phyloP scores from a whole-genome alignment of 1,284 basidiomycete genomes.

The Chalciporus sp. region DNA sequence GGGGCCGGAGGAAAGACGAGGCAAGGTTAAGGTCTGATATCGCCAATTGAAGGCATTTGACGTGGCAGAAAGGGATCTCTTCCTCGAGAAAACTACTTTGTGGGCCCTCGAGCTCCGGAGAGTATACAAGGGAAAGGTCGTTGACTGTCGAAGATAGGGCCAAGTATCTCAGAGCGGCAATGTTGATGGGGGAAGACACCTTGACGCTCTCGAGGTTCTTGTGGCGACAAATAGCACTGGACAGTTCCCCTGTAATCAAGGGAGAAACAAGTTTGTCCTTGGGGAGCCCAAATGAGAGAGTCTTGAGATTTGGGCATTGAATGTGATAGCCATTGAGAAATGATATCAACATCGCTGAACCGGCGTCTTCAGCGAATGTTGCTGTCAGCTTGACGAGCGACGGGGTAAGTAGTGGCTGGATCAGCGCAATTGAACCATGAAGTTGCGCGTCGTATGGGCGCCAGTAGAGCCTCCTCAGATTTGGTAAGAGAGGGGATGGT shows the following conservation, averaged over 20 bases:
- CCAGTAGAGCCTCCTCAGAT: slow-evolving; percentile 14
- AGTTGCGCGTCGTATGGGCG: too few species aligned
- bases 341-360: slow-evolving; percentile 7
- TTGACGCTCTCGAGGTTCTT: not conserved
- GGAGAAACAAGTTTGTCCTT: too few species aligned
- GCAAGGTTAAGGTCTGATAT: slow-evolving; percentile 15
- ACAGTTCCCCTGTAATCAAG: slow-evolving; percentile 4
- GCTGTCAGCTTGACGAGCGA: slow-evolving; percentile 10
- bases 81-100: not conserved
- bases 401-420: slow-evolving; percentile 19
- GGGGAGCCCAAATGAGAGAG: slow-evolving; percentile 9
- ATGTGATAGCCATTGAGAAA: slow-evolving; percentile 12
- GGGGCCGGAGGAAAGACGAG: slow-evolving; percentile 10
- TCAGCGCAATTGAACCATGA: not conserved
- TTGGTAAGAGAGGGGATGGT: slow-evolving; percentile 12
- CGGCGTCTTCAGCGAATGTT: slow-evolving; percentile 12
- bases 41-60: slow-evolving; percentile 5
- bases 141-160: slow-evolving; percentile 13
- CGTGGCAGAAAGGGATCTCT: not conserved
- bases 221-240: slow-evolving; percentile 9
- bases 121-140: slow-evolving; percentile 3
- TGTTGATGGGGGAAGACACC: slow-evolving; percentile 2
- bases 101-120: not conserved
- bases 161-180: slow-evolving; percentile 7
- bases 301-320: slow-evolving; percentile 8